A percentile compares a stretch with the other conserved stretches of the same genome.
Evolutionary conservation across 345 rosid genomes (phyloP).

Genomic region (Theobroma cacao): DNA sequence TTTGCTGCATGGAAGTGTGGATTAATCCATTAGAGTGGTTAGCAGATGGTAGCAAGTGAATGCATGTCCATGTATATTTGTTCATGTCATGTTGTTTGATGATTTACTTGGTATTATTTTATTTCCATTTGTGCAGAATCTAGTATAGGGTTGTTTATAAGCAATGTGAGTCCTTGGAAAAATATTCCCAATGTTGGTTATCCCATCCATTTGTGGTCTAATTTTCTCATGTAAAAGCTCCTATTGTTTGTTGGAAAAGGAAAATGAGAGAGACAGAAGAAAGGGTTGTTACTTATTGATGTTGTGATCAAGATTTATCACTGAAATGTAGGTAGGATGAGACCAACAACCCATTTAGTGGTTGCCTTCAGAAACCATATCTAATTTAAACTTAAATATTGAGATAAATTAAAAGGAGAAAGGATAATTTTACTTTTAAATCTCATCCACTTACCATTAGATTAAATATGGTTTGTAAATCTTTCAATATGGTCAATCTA

Average conservation of each 20-base stretch:
- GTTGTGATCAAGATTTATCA: too few species aligned
- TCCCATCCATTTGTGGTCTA: not conserved
- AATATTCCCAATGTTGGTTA: not conserved
- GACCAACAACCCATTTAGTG: too few species aligned
- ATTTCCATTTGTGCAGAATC: constrained; percentile 11
- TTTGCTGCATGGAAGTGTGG: constrained; percentile 22
- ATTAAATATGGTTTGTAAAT: too few species aligned
- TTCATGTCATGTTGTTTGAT: constrained; percentile 10
- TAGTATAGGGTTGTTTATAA: constrained; percentile 14
- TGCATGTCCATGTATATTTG: constrained; percentile 9
- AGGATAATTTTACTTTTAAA: too few species aligned
- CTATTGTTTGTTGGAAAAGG: not conserved
- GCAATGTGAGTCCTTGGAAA: constrained; percentile 11
- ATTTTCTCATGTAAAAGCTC: not conserved
- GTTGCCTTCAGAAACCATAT: too few species aligned
- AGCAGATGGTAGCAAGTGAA: constrained; percentile 6
- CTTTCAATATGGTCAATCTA: too few species aligned
- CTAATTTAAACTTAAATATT: too few species aligned
- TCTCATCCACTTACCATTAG: too few species aligned
- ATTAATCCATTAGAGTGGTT: not conserved
- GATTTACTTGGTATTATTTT: constrained; percentile 1
- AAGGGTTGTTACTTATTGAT: not conserved
- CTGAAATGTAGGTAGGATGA: too few species aligned
- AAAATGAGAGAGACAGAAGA: not conserved
- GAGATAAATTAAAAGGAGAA: too few species aligned